A percentile compares a stretch with the other conserved stretches of the same genome.
Conservation (phyloP, 2,329 filamentous ascomycete species). For the Neofusicoccum kwambonambiense region DNA sequence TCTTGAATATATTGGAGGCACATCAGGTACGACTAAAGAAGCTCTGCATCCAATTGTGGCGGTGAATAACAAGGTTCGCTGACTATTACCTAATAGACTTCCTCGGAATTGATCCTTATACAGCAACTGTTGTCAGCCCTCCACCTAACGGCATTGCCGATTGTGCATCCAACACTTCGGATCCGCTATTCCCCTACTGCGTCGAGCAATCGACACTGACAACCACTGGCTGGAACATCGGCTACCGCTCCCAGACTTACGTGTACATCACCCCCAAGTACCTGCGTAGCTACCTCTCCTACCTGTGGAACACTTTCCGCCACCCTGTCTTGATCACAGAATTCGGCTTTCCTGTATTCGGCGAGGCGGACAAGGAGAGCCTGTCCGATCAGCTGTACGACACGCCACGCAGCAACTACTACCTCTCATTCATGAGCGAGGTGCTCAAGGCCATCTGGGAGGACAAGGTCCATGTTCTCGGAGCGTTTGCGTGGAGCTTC, state of each 20-base stretch:
- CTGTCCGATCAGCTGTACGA: constrained; percentile 33
- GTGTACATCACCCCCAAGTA: constrained; percentile 60
- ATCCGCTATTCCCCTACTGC: constrained; percentile 36
- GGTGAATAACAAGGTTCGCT: constrained; percentile 20
- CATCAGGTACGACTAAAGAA: constrained; percentile 22
- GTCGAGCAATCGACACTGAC: constrained; percentile 44
- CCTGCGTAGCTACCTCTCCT: constrained; percentile 56
- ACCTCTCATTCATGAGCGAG: constrained; percentile 32
- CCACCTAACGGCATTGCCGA: constrained; percentile 36
- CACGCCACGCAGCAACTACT: constrained; percentile 32
- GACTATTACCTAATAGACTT: constrained; percentile 41
- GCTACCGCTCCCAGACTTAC: constrained; percentile 56
- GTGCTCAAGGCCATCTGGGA: constrained; percentile 36
- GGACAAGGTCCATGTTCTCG: constrained; percentile 43
- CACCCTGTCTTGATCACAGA: constrained; percentile 40
- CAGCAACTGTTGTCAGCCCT: constrained; percentile 33
- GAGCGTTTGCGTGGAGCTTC: constrained; percentile 37
- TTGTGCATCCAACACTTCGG: constrained; percentile 34
- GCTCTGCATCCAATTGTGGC: too few relatives aligned
- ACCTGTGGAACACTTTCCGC: constrained; percentile 60
- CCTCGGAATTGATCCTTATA: constrained; percentile 40
- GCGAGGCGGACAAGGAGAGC: constrained; percentile 30
- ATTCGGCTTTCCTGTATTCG: constrained; percentile 38
- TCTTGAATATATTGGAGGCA: constrained; percentile 6
- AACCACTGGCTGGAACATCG: constrained; percentile 56